phyloP scores from a whole-genome alignment of 768 basidiomycete genomes.

The Rickenella mellea region DNA sequence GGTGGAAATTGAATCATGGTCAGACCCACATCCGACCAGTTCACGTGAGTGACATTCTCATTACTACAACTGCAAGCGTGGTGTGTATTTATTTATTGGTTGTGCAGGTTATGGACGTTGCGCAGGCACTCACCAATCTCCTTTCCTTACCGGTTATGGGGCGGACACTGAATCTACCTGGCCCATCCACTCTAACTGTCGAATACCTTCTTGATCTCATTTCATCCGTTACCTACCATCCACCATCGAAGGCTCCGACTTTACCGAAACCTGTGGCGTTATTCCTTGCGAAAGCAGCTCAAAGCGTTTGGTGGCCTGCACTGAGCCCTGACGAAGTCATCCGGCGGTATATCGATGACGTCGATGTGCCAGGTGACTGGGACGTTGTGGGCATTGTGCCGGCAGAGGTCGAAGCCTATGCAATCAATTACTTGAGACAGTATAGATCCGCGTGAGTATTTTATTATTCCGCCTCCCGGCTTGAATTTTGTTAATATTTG shows the following conservation, averaged over 20 bases:
- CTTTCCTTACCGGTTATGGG: slow-evolving; percentile 51
- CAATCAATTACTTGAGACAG: slow-evolving; percentile 82
- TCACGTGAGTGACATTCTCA: slow-evolving; percentile 52
- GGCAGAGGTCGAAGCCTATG: slow-evolving; percentile 75
- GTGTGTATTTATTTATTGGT: slow-evolving; percentile 6
- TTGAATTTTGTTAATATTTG: slow-evolving; percentile 8
- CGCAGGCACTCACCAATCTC: slow-evolving; percentile 80
- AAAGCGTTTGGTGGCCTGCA: slow-evolving; percentile 82
- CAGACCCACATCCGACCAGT: slow-evolving; percentile 84
- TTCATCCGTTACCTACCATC: slow-evolving; percentile 23
- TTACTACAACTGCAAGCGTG: slow-evolving; percentile 10
- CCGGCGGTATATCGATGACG: slow-evolving; percentile 81
- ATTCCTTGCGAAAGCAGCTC: slow-evolving; percentile 53
- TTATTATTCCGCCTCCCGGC: slow-evolving; percentile 2
- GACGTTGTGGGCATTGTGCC: slow-evolving; percentile 72
- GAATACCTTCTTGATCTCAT: slow-evolving; percentile 40
- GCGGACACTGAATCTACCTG: slow-evolving; percentile 74
- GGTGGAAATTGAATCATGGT: slow-evolving; percentile 89
- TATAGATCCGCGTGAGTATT: slow-evolving; percentile 78
- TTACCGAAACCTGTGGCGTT: slow-evolving; percentile 69
- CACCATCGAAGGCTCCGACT: slow-evolving; percentile 44
- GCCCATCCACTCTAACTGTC: slow-evolving; percentile 78
- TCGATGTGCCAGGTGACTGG: slow-evolving; percentile 70
- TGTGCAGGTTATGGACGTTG: slow-evolving; percentile 81
- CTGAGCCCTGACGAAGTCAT: slow-evolving; percentile 86